Evolutionary conservation across 805 yeast species (phyloP).

Genomic region (Spathaspora arborariae): DNA sequence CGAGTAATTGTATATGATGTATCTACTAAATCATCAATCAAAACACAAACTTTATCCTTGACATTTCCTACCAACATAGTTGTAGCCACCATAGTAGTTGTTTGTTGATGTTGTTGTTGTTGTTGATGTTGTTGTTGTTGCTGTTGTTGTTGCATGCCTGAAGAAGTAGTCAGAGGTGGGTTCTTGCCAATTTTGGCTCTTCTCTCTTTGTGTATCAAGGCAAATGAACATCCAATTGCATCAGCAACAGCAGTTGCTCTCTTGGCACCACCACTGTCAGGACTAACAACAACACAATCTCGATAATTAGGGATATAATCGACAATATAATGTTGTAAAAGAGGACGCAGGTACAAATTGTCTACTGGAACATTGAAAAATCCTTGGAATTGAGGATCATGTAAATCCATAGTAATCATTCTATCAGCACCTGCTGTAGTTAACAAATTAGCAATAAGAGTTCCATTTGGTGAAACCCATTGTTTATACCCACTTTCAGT

Average conservation of each 20-base stretch:
- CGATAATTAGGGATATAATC: constrained; percentile 73
- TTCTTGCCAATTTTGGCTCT: constrained; percentile 43
- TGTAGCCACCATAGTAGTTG: constrained; percentile 52
- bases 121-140: constrained; percentile 1
- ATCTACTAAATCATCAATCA: constrained; percentile 91
- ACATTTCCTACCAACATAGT: constrained; percentile 98
- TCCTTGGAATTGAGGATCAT: constrained; percentile 97
- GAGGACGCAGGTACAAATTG: constrained; percentile 83
- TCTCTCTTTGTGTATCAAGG: constrained; percentile 92
- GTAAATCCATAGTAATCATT: constrained; percentile 95
- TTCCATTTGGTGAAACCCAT: constrained; percentile 96
- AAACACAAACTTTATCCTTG: constrained; percentile 76
- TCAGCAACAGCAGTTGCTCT: constrained; percentile 95
- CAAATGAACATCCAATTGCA: constrained; percentile 81
- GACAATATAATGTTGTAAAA: constrained; percentile 79
- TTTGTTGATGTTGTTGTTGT: constrained; percentile 2
- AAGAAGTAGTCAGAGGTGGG: constrained; percentile 24
- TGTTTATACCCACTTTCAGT: constrained; percentile 74
- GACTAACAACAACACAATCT: constrained; percentile 89
- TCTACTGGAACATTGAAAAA: constrained; percentile 96
- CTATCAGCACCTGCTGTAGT: constrained; percentile 96
- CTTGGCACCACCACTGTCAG: constrained; percentile 99
- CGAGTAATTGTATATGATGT: constrained; percentile 89
- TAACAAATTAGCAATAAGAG: constrained; percentile 80
- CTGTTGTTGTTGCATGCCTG: constrained; percentile 3